Percentiles rank a stretch among this genome's conserved stretches.
phyloP scores from a whole-genome alignment of 805 yeast species.

The Barnettozyma sp. region DNA sequence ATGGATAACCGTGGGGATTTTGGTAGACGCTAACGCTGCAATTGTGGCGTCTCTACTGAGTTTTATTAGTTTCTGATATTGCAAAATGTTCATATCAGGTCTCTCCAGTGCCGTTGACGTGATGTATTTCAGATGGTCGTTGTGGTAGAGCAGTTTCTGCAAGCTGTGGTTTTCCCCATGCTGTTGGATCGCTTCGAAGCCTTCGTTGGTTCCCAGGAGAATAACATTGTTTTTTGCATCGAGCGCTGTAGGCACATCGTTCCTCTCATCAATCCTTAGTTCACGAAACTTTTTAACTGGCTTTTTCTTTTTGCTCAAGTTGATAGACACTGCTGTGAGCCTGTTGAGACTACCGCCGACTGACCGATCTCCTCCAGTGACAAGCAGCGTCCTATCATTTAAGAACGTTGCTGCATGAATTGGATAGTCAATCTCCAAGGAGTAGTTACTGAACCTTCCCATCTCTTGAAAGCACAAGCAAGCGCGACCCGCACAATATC shows the following conservation, averaged over 20 bases:
- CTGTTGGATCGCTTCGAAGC: constrained; percentile 47
- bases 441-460: constrained; percentile 17
- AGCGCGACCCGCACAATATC: too few species aligned
- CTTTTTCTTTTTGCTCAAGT: constrained; percentile 43
- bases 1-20: constrained; percentile 58
- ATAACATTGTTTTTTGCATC: constrained; percentile 51
- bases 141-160: constrained; percentile 57
- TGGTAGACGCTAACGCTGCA: constrained; percentile 69
- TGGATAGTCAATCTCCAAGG: constrained; percentile 55
- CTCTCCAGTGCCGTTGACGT: constrained; percentile 56
- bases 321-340: constrained; percentile 61
- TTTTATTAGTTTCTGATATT: constrained; percentile 52
- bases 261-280: constrained; percentile 52
- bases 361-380: constrained; percentile 74
- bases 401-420: constrained; percentile 73
- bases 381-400: constrained; percentile 53
- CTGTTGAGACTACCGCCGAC: constrained; percentile 44
- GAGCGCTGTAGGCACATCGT: constrained; percentile 79
- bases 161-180: constrained; percentile 55
- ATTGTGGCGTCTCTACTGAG: constrained; percentile 52
- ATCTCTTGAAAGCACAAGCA: too few species aligned
- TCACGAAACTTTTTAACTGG: constrained; percentile 64
- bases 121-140: constrained; percentile 62
- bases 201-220: constrained; percentile 74
- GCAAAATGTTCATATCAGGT: constrained; percentile 32